These are phyloP conservation scores for Hydnomerulius pinastri DNA, from an alignment of 768 basidiomycete species.

Conservation along the genomic window DNA sequence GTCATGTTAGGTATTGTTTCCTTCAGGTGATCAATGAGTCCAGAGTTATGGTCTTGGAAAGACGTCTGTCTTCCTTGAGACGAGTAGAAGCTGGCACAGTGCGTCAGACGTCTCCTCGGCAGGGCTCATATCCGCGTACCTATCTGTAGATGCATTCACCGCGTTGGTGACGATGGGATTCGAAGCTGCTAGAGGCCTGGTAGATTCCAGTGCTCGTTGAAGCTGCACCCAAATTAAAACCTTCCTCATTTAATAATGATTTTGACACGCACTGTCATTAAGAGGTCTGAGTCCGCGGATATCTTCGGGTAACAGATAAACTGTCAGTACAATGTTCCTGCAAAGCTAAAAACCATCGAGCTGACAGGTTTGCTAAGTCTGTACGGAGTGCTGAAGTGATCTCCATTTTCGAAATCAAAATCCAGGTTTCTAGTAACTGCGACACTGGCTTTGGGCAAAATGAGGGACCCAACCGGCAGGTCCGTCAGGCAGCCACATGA, in stretches of 20 bases:
- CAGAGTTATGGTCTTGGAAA: constrained; percentile 72
- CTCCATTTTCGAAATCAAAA: constrained; percentile 62
- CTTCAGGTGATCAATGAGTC: constrained; percentile 59
- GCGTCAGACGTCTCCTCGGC: background rate
- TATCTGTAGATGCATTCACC: constrained; percentile 82
- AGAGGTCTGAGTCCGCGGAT: constrained; percentile 56
- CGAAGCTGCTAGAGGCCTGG: constrained; percentile 42
- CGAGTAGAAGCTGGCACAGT: constrained; percentile 69
- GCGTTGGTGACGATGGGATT: constrained; percentile 41
- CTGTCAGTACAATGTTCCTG: constrained; percentile 3
- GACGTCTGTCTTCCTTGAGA: constrained; percentile 84
- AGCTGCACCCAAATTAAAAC: constrained; percentile 39
- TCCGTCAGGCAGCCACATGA: constrained; percentile 76
- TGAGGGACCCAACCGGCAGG: constrained; percentile 74
- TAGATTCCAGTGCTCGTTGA: constrained; percentile 42
- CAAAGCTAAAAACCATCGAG: background rate
- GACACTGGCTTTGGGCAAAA: constrained; percentile 69
- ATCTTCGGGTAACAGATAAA: constrained; percentile 39
- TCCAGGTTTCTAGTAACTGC: constrained; percentile 74
- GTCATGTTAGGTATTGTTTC: constrained; percentile 52
- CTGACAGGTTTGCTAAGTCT: constrained; percentile 65
- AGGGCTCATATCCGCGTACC: constrained; percentile 40
- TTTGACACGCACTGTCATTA: constrained; percentile 44
- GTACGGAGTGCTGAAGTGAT: constrained; percentile 49
- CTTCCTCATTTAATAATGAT: background rate